phyloP scores from a whole-genome alignment of 164 flowering plant genomes.

The Chimonanthus salicifolius region DNA sequence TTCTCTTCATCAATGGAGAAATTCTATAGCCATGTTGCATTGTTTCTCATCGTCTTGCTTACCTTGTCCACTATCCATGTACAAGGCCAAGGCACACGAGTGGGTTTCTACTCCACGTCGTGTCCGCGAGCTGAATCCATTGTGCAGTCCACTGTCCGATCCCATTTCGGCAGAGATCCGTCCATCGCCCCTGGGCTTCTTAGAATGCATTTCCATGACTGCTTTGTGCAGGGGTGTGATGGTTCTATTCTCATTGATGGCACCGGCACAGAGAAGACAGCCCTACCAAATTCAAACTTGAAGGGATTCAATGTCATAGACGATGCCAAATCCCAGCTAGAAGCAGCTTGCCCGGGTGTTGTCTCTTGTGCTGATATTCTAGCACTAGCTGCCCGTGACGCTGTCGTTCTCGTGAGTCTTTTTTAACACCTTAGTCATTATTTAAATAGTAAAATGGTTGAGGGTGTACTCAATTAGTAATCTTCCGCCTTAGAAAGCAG shows the following conservation, averaged over 20 bases:
- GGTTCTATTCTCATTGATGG: constrained; percentile 54
- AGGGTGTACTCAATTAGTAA: background rate
- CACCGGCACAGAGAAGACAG: constrained; percentile 38
- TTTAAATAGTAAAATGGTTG: no score
- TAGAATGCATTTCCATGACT: constrained; percentile 65
- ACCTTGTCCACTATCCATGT: background rate
- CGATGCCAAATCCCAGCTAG: constrained; percentile 47
- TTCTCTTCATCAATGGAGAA: background rate
- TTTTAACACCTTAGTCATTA: no score
- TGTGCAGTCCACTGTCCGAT: constrained; percentile 27
- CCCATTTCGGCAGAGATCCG: constrained; percentile 25
- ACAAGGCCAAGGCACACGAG: constrained; percentile 31
- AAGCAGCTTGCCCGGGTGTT: constrained; percentile 46
- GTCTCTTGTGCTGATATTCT: constrained; percentile 74
- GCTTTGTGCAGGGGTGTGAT: constrained; percentile 68
- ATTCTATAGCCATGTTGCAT: background rate
- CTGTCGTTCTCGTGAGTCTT: constrained; percentile 38
- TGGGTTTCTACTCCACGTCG: constrained; percentile 38
- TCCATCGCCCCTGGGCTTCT: constrained; percentile 45
- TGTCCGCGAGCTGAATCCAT: constrained; percentile 48
- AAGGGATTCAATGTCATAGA: constrained; percentile 49
- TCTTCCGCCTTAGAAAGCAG: no score
- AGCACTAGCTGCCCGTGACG: constrained; percentile 53
- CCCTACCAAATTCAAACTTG: constrained; percentile 23
- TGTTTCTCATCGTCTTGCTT: background rate